These are phyloP conservation scores for Fennellomyces sp. DNA, from an alignment of 371 early-diverging fungal species.

Conservation along the genomic window DNA sequence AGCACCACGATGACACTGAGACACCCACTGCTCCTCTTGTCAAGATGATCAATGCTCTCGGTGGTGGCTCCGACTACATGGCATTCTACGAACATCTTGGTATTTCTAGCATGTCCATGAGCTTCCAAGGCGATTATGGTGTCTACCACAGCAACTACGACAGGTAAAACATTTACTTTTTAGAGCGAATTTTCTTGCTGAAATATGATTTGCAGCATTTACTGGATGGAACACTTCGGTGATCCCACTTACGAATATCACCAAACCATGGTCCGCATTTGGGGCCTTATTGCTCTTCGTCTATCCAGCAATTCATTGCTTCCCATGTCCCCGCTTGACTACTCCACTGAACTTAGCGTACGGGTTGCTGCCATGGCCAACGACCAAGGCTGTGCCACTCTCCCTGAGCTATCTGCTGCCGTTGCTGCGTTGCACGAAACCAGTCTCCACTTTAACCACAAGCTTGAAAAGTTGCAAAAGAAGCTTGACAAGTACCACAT, in stretches of 20 bases:
- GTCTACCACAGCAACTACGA: conserved; percentile 64
- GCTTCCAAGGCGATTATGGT: conserved; percentile 45
- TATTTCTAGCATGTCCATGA: conserved; percentile 46
- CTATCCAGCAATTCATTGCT: conserved; percentile 38
- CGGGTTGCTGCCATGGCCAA: conserved; percentile 4
- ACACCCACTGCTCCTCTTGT: background rate
- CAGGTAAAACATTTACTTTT: conserved; percentile 21
- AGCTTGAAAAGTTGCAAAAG: conserved; percentile 8
- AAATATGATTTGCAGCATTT: conserved; percentile 18
- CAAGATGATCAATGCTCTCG: conserved; percentile 26
- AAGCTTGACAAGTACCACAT: conserved; percentile 1
- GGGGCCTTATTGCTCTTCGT: conserved; percentile 42
- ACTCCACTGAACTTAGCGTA: conserved; percentile 30
- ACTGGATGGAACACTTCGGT: conserved; percentile 56
- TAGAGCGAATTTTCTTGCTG: background rate
- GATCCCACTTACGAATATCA: conserved; percentile 59
- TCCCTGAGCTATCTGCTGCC: conserved; percentile 12
- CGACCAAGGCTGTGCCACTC: conserved; percentile 5
- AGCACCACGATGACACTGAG: background rate
- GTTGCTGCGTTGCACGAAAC: conserved; percentile 9
- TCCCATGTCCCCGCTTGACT: conserved; percentile 26
- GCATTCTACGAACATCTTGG: conserved; percentile 60
- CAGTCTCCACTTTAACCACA: conserved; percentile 13
- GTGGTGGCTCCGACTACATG: conserved; percentile 54
- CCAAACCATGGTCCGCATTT: conserved; percentile 34